Conservation (phyloP, 352 stramenopile species). For the Globisporangium acanthophoron region DNA sequence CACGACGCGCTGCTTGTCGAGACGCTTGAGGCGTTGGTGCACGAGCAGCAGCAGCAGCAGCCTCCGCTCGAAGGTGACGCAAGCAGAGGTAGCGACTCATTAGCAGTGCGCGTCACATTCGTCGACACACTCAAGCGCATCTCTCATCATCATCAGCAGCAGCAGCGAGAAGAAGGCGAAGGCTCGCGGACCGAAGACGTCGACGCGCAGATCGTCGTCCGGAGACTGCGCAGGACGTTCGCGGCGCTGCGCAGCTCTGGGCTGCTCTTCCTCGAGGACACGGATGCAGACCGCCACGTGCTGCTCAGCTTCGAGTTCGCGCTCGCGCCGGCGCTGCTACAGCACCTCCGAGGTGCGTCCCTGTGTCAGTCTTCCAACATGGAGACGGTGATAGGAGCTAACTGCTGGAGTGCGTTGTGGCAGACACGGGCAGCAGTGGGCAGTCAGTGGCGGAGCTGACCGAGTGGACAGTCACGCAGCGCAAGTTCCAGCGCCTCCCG, state of each 20-base stretch:
- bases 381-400: not conserved
- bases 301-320: constrained; percentile 43
- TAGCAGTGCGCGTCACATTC: constrained; percentile 11
- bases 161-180: no score
- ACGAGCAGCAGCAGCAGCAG: constrained; percentile 17
- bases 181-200: no score
- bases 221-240: constrained; percentile 34
- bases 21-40: constrained; percentile 29
- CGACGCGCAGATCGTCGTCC: constrained; percentile 1
- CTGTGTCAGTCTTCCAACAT: not conserved
- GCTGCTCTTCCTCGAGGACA: constrained; percentile 56
- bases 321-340: constrained; percentile 39
- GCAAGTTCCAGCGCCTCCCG: constrained; percentile 39
- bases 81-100: not conserved
- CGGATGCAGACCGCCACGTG: constrained; percentile 41
- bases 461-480: constrained; percentile 39
- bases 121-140: constrained; percentile 7
- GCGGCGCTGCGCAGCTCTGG: constrained; percentile 31
- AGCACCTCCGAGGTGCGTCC: constrained; percentile 28
- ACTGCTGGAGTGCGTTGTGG: not conserved
- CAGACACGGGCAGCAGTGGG: not conserved
- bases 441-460: constrained; percentile 38
- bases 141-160: not conserved
- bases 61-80: no score
- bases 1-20: constrained; percentile 30